Evolutionary conservation across 1,284 basidiomycete genomes (phyloP).

Genomic region (Microbotryum scabiosae): DNA sequence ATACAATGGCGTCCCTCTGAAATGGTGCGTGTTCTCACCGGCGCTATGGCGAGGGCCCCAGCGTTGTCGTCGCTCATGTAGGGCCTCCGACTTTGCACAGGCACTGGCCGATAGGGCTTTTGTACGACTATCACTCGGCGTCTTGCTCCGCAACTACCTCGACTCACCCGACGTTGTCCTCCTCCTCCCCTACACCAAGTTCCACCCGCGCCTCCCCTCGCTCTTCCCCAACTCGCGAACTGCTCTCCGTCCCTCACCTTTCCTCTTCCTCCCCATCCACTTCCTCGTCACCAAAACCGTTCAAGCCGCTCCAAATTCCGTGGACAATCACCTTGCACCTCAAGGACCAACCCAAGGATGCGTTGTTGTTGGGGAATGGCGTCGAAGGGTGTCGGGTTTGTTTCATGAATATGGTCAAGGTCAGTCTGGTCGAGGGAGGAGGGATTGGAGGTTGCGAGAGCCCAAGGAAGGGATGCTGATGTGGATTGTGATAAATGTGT

Average conservation of each 20-base stretch:
- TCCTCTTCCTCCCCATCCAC: too few relatives aligned
- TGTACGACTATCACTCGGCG: constrained; percentile 59
- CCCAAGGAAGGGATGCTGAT: too few relatives aligned
- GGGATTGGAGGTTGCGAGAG: too few relatives aligned
- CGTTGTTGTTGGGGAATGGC: constrained; percentile 65
- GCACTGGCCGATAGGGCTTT: constrained; percentile 91
- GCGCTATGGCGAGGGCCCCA: neutral
- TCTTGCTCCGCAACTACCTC: constrained; percentile 11
- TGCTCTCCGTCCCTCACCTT: too few relatives aligned
- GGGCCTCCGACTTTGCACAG: too few relatives aligned
- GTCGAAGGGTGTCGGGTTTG: constrained; percentile 76
- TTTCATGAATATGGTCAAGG: constrained; percentile 84
- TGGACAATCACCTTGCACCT: constrained; percentile 74
- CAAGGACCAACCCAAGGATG: constrained; percentile 71
- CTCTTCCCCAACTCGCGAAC: too few relatives aligned
- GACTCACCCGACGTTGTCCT: constrained; percentile 36
- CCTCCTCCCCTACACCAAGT: constrained; percentile 44
- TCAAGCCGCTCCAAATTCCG: constrained; percentile 41
- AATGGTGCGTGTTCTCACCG: constrained; percentile 58
- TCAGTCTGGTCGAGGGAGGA: neutral
- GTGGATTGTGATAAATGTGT: too few relatives aligned
- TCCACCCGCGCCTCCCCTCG: neutral
- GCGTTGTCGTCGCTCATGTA: too few relatives aligned
- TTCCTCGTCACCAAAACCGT: too few relatives aligned
- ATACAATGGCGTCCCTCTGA: constrained; percentile 57